Conservation (phyloP, 805 yeast species). For the Tetrapisispora fleetii region DNA sequence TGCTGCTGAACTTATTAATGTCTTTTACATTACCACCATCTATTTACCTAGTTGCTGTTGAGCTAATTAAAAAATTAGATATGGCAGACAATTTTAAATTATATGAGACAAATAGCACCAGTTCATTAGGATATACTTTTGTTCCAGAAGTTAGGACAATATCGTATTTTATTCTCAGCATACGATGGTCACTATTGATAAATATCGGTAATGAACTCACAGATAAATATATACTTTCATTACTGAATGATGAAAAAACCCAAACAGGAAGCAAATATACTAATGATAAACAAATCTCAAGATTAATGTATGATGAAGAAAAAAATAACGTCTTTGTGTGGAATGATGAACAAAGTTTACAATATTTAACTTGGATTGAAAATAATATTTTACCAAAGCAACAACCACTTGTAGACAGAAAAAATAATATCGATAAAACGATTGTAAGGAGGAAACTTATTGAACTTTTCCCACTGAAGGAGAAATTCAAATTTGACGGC, state of each 20-base stretch:
- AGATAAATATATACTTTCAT: conserved; percentile 5
- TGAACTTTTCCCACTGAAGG: conserved; percentile 18
- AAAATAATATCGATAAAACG: conserved; percentile 20
- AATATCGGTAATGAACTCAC: conserved; percentile 11
- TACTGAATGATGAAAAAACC: neutral
- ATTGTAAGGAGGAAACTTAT: conserved; percentile 24
- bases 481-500: neutral
- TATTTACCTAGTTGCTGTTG: conserved; percentile 13
- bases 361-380: conserved; percentile 25
- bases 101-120: conserved; percentile 5
- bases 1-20: conserved; percentile 18
- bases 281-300: conserved; percentile 4
- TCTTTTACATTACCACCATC: conserved; percentile 19
- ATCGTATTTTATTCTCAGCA: conserved; percentile 16
- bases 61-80: conserved; percentile 9
- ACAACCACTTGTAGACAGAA: conserved; percentile 3
- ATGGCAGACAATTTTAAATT: conserved; percentile 7
- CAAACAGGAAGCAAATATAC: neutral
- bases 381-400: conserved; percentile 13
- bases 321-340: conserved; percentile 10
- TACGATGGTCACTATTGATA: conserved; percentile 14
- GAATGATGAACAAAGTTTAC: conserved; percentile 13
- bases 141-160: conserved; percentile 18
- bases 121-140: conserved; percentile 7
- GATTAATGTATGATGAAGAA: conserved; percentile 3